Evolutionary conservation across 75 land plant species (phyloP).

Genomic region (Cunninghamia lanceolata): DNA sequence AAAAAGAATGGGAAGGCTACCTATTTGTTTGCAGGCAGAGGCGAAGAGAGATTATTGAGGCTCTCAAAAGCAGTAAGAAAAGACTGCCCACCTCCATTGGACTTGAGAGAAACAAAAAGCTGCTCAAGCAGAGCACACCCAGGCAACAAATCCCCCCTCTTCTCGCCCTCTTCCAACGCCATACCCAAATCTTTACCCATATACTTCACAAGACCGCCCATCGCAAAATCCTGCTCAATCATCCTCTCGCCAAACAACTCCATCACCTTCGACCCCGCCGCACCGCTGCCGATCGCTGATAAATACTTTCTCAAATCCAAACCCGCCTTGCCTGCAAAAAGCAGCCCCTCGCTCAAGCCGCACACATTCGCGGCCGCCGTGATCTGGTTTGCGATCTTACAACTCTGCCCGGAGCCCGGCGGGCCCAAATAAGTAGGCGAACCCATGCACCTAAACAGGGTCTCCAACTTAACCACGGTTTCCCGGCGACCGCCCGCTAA

Average conservation of each 20-base stretch:
- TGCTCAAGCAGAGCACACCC: conserved; percentile 43
- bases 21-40: too few species aligned
- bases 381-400: conserved; percentile 89
- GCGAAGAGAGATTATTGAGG: conserved; percentile 22
- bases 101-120: conserved; percentile 49
- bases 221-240: conserved; percentile 54
- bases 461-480: conserved; percentile 42
- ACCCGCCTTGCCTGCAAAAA: conserved; percentile 76
- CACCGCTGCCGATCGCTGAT: conserved; percentile 63
- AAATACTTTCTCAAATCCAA: conserved; percentile 54
- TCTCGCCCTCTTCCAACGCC: conserved; percentile 39
- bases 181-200: conserved; percentile 91
- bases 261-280: conserved; percentile 74
- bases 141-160: conserved; percentile 31
- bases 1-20: too few species aligned
- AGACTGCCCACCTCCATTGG: conserved; percentile 63
- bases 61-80: conserved; percentile 47
- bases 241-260: conserved; percentile 72
- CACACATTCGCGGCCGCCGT: conserved; percentile 46
- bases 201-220: conserved; percentile 73
- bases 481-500: conserved; percentile 69
- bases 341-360: conserved; percentile 79
- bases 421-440: conserved; percentile 56
- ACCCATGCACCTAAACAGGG: conserved; percentile 67
- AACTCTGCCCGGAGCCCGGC: conserved; percentile 75